Evolutionary conservation across 2,329 filamentous ascomycete genomes (phyloP), one percentile per base, ranked within the genome.

Genomic region (Neocucurbitaria cava): DNA sequence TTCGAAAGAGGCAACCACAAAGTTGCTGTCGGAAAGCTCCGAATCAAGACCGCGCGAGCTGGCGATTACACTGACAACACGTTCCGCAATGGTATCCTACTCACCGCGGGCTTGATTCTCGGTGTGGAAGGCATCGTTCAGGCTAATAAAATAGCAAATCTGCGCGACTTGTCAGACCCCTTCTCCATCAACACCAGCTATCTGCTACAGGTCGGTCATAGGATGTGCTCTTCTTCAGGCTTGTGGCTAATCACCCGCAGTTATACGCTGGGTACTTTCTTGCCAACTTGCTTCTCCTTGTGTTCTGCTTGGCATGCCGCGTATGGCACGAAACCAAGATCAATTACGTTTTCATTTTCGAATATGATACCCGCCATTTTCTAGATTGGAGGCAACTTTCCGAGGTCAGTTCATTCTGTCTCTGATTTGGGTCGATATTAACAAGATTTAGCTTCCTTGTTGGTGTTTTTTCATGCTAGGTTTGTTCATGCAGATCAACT

Each of bases 281-380:
- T 24, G 87, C 91, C 75, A 82, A 96, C 5, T 83, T 92, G 40
- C 81, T 98, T 18, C 89, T 96, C 68, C 79, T 89, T 9, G 78
- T 96, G n/a, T 98, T 98, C 70, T 92, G 90, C 68, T 69, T 96
- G 31, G 88, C 92, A 68, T 96, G 93, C 73, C 87, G 88, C 51
- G 78, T 96, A 15, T 99, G 94, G 92, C 86, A 87, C 5, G 81
- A 80, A 46, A 87, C 89, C 72, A 96, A 94, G 76, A 91, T 99
- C 77, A 99, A 99, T 73, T 98, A 98, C 73, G 86, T 89, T 49
- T 97, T 97, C 75, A 92, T 98, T 64, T 99, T 99, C 71, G 95
- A 99, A 77, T 95, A 96, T 70, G 93, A 98, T 79, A 88, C 89
- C 49, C 84, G 94, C 53, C 87, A 95, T 73, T 86, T 89, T 60